A percentile compares a stretch with the other conserved stretches of the same genome.
Evolutionary conservation across 2,329 filamentous ascomycete species (phyloP).

Genomic region (Salinomyces thailandicus): DNA sequence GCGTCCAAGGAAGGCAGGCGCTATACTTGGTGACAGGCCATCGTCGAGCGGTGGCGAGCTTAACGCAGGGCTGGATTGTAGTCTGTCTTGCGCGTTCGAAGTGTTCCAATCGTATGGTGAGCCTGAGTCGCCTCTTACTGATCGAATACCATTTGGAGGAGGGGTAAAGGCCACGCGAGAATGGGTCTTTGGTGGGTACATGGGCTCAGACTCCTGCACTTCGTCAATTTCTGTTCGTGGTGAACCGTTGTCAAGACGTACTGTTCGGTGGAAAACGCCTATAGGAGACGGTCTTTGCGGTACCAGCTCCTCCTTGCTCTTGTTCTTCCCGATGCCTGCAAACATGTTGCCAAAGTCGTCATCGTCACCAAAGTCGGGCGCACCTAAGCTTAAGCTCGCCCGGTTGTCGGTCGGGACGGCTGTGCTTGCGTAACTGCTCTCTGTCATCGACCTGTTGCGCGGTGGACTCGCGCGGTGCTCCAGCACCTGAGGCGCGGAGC

Average conservation of each 20-base stretch:
- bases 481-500: slow-evolving; percentile 1
- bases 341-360: slow-evolving; percentile 30
- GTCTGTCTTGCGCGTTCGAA: slow-evolving; percentile 22
- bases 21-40: slow-evolving; percentile 14
- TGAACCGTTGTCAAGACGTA: slow-evolving; percentile 5
- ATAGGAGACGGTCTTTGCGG: slow-evolving; percentile 13
- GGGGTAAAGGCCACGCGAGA: slow-evolving; percentile 21
- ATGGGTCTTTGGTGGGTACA: slow-evolving; percentile 23
- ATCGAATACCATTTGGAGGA: slow-evolving; percentile 15
- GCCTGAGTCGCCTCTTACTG: slow-evolving; percentile 14
- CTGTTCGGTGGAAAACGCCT: slow-evolving; percentile 11
- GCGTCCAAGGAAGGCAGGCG: slow-evolving; percentile 19
- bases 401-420: slow-evolving; percentile 23
- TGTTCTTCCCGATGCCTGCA: slow-evolving; percentile 15
- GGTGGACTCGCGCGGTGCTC: slow-evolving; percentile 10
- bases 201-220: slow-evolving; percentile 25
- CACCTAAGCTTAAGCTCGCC: slow-evolving; percentile 20
- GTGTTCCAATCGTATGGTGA: slow-evolving; percentile 25
- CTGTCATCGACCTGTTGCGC: slow-evolving; percentile 33
- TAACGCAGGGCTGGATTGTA: slow-evolving; percentile 18
- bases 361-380: slow-evolving; percentile 21
- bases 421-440: slow-evolving; percentile 32
- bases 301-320: slow-evolving; percentile 12
- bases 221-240: slow-evolving; percentile 11
- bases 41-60: slow-evolving; percentile 21